Evolutionary conservation across 441 rosid genomes (phyloP), one percentile per base, ranked within the genome.

Genomic region (Populus trichocarpa): DNA sequence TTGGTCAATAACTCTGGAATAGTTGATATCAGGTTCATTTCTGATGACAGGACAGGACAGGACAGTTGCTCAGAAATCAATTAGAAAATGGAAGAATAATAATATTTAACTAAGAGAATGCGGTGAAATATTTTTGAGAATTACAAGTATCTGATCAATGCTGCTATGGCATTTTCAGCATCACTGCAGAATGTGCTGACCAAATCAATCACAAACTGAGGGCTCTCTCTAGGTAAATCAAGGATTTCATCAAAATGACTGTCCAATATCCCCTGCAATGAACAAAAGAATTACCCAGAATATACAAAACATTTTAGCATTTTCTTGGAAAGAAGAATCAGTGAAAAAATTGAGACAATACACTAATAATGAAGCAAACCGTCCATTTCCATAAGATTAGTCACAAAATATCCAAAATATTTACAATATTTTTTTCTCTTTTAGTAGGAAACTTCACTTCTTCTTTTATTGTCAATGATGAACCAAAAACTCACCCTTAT

Each of bases 241-340:
- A 68, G 69, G 11, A 87, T 11, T 22, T 38, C 40, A 5, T 80
- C 84, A 38, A 83, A 81, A 20, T 81, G 8, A 9, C 72, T 22
- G 57, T 83, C 84, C 6, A 83, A n/a, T 11, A 85, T 61, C 8
- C 82, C 89, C 89, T 86, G 68, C 80, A 75, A 35, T 12, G 11
- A 76, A 75, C 0, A 64, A 59, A 66, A 20, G 64, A 67, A 28
- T 5, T 14, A 35, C 3, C n/a, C n/a, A 46, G 32, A 71, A 35
- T 33, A 30, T 46, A 13, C 7, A 12, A 10, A 25, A 8, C 13
- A 0, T 50, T 69, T 22, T 28, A 36, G 50, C 18, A 42, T 8
- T 57, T 42, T 13, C 12, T 4, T 25, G 11, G 68, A 13, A 42
- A 42, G 14, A 42, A 30, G 32, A 30, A 30, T 30, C 32, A 30